Base-by-base conservation (phyloP, 257 asterid species). In the Buddleja alternifolia region DNA sequence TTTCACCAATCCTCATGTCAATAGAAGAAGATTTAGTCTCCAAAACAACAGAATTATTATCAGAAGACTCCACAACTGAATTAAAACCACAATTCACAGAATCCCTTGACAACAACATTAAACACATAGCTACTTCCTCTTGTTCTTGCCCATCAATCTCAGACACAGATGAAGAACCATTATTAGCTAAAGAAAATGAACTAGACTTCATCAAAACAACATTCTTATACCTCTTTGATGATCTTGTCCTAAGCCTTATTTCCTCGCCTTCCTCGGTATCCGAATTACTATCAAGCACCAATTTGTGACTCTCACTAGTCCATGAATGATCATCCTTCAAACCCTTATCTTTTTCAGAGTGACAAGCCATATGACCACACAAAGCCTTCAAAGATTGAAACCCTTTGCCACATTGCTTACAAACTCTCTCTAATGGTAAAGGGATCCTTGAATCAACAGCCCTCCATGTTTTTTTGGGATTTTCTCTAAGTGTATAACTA, bases 331-430 rank as follows among this genome's bases (percentile, higher is more conserved):
- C 96, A 60, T 93, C 93, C 76, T 84, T 88, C 64, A 77, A 57
- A 12, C 73, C 79, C 72, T 64, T 88, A 16, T 92, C 96, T 78
- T 62, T 88, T 0, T 88, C 96, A 0, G 99, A 93, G 72, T 93
- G 99, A 67, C 89, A 90, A 72, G 99, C 99, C 99, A 93, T 93
- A 70, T 93, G 99, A 1, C 99, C 97, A 71, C 97, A 93, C 78
- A 93, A 72, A 10, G 99, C 99, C 64, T 93, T 93, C 83, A 83
- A 16, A 1, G 99, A 90, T 60, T 82, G 96, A 82, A 93, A 93
- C 68, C 86, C 88, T 78, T 93, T 93, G 29, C 99, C 97, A 74
- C 99, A 93, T 86, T 87, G 96, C 75, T 88, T 92, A 75, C 99
- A 93, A 15, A 90, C 68, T 64, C 64, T 84, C 59, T 85, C 96